These are phyloP conservation scores for Protomyces inundatus DNA, from an alignment of 1,139 yeast species.

Conservation along the genomic window DNA sequence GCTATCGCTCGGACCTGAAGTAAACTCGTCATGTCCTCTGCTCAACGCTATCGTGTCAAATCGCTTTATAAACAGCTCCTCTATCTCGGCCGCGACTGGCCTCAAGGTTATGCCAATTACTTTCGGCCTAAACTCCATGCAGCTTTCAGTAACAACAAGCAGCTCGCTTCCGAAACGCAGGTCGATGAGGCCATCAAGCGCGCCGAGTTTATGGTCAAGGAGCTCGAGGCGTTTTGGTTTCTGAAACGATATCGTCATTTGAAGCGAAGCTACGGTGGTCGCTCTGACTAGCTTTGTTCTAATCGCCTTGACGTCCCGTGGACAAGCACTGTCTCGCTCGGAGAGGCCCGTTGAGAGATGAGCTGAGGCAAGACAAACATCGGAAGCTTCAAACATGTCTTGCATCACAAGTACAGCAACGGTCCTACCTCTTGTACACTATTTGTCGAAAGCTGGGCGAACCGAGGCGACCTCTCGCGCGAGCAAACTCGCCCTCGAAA, in stretches of 20 bases:
- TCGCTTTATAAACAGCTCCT: constrained; percentile 31
- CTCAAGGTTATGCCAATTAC: constrained; percentile 30
- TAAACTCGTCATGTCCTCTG: neutral
- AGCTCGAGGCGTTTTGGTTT: constrained; percentile 22
- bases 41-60: constrained; percentile 27
- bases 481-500: no score
- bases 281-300: neutral
- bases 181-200: constrained; percentile 27
- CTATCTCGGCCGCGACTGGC: constrained; percentile 31
- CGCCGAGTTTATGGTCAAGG: constrained; percentile 31
- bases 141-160: constrained; percentile 28
- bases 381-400: neutral
- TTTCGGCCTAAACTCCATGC: constrained; percentile 30
- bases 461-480: no score
- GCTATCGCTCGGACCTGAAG: neutral
- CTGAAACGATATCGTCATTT: constrained; percentile 16
- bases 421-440: no score
- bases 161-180: constrained; percentile 13
- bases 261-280: constrained; percentile 19
- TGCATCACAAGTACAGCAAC: neutral
- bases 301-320: no score
- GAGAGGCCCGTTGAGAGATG: no score
- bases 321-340: no score
- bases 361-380: no score
- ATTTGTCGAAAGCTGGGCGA: no score